Conservation (phyloP, 202 grass and related monocot genomes). For the Schoenoplectus tabernaemontani region DNA sequence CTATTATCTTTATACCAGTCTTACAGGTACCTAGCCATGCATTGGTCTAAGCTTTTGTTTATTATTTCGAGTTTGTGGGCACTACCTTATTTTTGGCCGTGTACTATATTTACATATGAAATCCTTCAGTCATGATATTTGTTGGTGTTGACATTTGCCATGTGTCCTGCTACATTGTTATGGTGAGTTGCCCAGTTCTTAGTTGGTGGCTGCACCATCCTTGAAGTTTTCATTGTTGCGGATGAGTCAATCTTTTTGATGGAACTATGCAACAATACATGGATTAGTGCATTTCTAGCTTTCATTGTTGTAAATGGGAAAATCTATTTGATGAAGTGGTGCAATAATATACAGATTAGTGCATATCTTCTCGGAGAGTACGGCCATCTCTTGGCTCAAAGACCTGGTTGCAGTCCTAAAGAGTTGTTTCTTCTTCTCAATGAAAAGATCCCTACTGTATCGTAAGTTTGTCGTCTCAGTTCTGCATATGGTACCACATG, state of each 20-base stretch:
- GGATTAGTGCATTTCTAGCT: conserved; percentile 73
- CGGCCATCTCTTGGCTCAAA: conserved; percentile 91
- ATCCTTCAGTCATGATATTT: neutral
- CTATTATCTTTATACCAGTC: neutral
- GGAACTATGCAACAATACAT: conserved; percentile 18
- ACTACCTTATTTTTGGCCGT: neutral
- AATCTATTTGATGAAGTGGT: conserved; percentile 16
- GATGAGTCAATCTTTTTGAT: conserved; percentile 18
- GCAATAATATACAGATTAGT: conserved; percentile 56
- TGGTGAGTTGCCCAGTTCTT: neutral
- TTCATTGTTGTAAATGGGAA: conserved; percentile 14
- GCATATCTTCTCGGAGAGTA: conserved; percentile 99
- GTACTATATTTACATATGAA: neutral
- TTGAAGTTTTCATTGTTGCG: conserved; percentile 24
- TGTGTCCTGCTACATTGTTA: conserved; percentile 1
- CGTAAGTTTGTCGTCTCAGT: conserved; percentile 48
- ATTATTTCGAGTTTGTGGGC: neutral
- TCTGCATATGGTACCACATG: neutral
- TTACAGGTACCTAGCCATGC: neutral
- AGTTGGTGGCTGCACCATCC: neutral
- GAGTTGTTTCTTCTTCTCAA: conserved; percentile 90
- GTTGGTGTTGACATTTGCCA: neutral
- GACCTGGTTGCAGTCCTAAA: conserved; percentile 91
- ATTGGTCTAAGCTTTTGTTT: neutral
- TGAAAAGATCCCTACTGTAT: conserved; percentile 86